Evolutionary conservation across 108 stramenopile species (phyloP), one percentile per base, ranked within the genome.

Genomic region (Chaetoceros muelleri): DNA sequence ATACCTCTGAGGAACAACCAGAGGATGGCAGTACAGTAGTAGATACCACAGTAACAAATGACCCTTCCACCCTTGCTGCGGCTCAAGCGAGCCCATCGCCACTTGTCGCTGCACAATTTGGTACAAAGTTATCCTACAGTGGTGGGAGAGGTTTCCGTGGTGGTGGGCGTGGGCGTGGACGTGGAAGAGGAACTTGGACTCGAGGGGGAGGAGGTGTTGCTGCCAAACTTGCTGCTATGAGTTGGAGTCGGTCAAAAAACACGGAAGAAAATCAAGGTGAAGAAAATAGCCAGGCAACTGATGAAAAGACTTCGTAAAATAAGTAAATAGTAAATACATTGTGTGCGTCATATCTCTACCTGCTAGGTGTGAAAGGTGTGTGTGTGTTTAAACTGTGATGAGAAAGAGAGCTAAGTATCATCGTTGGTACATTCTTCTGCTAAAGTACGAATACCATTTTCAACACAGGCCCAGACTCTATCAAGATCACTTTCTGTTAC

Each of bases 381-480:
- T n/a, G n/a, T n/a, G n/a, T n/a, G n/a, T n/a, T n/a, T n/a, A n/a
- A n/a, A n/a, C n/a, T n/a, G n/a, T n/a, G n/a, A n/a, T n/a, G n/a
- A n/a, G n/a, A n/a, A n/a, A n/a, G n/a, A n/a, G n/a, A n/a, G n/a
- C n/a, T 59, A 17, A 5, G 44, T 55, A 5, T 53, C 34, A 24
- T 60, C 56, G 1, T 74, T 62, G 10, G 71, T 61, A 28, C 66
- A 61, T 57, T 75, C 69, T 24, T 69, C 67, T 34, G 61, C 58
- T 81, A 83, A 83, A 2, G 65, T 23, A 24, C 50, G 21, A 18
- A 83, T 63, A 1, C 78, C 85, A 64, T 83, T 76, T 48, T 70
- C 79, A 1, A 87, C 59, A 51, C 77, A 65, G 1, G 40, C 53
- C 85, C 85, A 87, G 13, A 87, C 81, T 49, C 85, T 69, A 56